phyloP scores from a whole-genome alignment of 1,139 yeast species.

The Kodamaea arcana region DNA sequence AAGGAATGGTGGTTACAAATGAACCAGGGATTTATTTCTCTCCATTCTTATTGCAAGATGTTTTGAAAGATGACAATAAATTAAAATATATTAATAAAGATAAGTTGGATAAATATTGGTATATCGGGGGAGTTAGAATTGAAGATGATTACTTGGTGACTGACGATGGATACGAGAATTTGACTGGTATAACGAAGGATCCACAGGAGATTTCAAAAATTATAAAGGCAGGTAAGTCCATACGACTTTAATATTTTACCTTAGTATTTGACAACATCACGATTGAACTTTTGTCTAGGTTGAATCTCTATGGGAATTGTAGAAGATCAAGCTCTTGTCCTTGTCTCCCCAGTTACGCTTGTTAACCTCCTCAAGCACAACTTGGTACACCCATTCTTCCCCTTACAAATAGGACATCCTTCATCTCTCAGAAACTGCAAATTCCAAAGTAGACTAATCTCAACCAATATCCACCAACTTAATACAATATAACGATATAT shows the following conservation, averaged over 20 bases:
- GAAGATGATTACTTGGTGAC: conserved; percentile 90
- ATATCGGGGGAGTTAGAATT: conserved; percentile 92
- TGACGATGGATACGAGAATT: conserved; percentile 68
- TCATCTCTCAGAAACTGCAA: neutral
- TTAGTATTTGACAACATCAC: too few relatives aligned
- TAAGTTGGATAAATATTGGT: conserved; percentile 72
- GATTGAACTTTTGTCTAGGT: neutral
- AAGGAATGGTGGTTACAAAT: conserved; percentile 88
- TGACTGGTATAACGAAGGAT: conserved; percentile 80
- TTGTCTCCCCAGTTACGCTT: neutral
- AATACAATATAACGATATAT: neutral
- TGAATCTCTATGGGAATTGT: too few relatives aligned
- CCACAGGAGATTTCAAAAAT: conserved; percentile 76
- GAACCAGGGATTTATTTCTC: conserved; percentile 96
- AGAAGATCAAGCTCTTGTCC: too few relatives aligned
- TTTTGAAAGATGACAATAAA: conserved; percentile 53
- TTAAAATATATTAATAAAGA: conserved; percentile 59
- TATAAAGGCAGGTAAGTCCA: conserved; percentile 74
- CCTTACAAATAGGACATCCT: neutral
- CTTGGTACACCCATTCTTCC: neutral
- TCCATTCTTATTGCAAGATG: conserved; percentile 68
- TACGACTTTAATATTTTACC: too few relatives aligned
- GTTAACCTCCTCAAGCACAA: neutral
- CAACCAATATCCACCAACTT: neutral
- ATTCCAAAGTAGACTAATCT: neutral